Conservation (phyloP, 75 land plant genomes). For the Larix kaempferi region DNA sequence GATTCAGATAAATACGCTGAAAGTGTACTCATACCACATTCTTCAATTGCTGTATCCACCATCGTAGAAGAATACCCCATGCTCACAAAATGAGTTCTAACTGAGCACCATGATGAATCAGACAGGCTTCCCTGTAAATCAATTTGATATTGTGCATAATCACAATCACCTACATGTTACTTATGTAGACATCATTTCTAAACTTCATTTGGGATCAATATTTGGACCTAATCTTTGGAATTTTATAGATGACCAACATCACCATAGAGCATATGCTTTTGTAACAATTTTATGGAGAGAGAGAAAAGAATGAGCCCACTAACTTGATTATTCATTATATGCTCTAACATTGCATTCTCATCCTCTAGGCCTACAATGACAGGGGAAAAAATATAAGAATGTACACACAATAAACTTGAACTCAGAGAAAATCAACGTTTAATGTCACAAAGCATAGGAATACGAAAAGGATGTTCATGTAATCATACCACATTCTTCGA, state of each 20-base stretch:
- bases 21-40: conserved; percentile 4
- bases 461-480: neutral
- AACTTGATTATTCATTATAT: neutral
- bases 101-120: neutral
- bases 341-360: conserved; percentile 7
- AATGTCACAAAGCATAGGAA: neutral
- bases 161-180: neutral
- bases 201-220: too few relatives aligned
- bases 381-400: neutral
- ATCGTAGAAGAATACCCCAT: neutral
- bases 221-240: neutral
- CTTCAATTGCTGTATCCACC: conserved; percentile 2
- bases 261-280: neutral
- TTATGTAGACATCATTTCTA: neutral
- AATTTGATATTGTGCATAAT: neutral
- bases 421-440: neutral
- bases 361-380: neutral
- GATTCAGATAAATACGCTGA: neutral
- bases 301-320: neutral
- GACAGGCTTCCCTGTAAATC: neutral
- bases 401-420: neutral
- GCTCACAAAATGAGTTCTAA: conserved; percentile 5
- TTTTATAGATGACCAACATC: neutral
- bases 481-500: conserved; percentile 2
- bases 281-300: neutral